Evolutionary conservation across 139 green algal species (phyloP).

Genomic region (Astrephomene gubernaculifera): DNA sequence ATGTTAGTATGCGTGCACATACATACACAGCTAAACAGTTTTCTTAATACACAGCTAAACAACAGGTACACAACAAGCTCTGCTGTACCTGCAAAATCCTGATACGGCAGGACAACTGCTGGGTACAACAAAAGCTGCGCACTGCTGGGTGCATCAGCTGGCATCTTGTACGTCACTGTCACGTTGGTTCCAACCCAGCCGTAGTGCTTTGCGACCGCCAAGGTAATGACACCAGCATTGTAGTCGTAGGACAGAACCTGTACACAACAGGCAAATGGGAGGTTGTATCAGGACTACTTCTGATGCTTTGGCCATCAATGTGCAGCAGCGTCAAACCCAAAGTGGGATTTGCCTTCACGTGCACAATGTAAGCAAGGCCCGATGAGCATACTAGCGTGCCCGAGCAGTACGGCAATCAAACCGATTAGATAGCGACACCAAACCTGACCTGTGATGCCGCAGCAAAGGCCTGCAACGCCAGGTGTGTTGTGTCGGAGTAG

Average conservation of each 20-base stretch:
- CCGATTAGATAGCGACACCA: too few species aligned
- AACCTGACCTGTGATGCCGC: not conserved
- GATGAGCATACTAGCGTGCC: too few species aligned
- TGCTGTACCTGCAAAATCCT: constrained; percentile 12
- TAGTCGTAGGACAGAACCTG: not conserved
- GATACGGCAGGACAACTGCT: not conserved
- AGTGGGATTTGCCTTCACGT: too few species aligned
- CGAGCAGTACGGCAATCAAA: too few species aligned
- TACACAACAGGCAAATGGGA: not conserved
- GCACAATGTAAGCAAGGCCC: too few species aligned
- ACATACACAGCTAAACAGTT: too few species aligned
- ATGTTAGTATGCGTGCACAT: too few species aligned
- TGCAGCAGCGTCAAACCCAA: too few species aligned
- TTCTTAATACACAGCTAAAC: too few species aligned
- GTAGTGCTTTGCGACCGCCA: constrained; percentile 1
- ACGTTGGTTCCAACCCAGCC: constrained; percentile 5
- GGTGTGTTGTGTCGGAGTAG: not conserved
- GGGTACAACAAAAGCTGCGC: not conserved
- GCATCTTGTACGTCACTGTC: constrained; percentile 1
- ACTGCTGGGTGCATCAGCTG: not conserved
- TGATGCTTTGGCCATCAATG: too few species aligned
- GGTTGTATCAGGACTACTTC: too few species aligned
- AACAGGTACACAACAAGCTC: too few species aligned
- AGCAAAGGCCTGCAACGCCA: not conserved
- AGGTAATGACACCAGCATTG: not conserved